These are phyloP conservation scores for Aspergillus sergii DNA, from an alignment of 2,329 filamentous ascomycete species.

Conservation along the genomic window DNA sequence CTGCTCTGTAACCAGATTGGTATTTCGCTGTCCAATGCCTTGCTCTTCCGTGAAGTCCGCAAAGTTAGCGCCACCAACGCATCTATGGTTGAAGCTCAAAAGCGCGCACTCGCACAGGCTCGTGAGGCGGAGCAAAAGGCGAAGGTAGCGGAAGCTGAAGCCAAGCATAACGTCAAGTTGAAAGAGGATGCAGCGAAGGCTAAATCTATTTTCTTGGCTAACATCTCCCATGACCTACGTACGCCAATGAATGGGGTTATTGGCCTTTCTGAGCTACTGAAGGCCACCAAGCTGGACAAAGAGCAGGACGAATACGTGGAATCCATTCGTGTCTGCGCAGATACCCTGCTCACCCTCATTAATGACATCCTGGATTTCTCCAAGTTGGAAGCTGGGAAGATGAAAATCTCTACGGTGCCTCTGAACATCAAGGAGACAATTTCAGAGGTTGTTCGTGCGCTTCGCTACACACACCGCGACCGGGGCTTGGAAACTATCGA, in stretches of 20 bases:
- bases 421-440: constrained; percentile 74
- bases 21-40: constrained; percentile 65
- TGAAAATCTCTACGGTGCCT: constrained; percentile 83
- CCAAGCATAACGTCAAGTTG: constrained; percentile 65
- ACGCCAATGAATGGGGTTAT: constrained; percentile 95
- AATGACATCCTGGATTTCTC: constrained; percentile 92
- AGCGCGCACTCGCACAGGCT: constrained; percentile 63
- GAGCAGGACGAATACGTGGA: constrained; percentile 66
- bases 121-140: constrained; percentile 66
- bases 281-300: constrained; percentile 56
- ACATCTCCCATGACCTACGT: constrained; percentile 85
- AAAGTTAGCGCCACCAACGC: constrained; percentile 65
- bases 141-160: constrained; percentile 65
- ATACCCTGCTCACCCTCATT: constrained; percentile 81
- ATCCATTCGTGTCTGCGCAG: constrained; percentile 66
- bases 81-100: constrained; percentile 68
- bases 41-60: constrained; percentile 63
- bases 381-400: constrained; percentile 81
- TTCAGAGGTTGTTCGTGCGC: constrained; percentile 63
- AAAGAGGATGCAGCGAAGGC: constrained; percentile 69
- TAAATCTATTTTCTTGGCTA: constrained; percentile 96
- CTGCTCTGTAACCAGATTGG: constrained; percentile 66
- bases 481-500: constrained; percentile 62
- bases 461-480: constrained; percentile 66
- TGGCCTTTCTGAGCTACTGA: constrained; percentile 68